Evolutionary conservation across 2,329 filamentous ascomycete species (phyloP).

Genomic region (Plectosphaerella cucumerina): DNA sequence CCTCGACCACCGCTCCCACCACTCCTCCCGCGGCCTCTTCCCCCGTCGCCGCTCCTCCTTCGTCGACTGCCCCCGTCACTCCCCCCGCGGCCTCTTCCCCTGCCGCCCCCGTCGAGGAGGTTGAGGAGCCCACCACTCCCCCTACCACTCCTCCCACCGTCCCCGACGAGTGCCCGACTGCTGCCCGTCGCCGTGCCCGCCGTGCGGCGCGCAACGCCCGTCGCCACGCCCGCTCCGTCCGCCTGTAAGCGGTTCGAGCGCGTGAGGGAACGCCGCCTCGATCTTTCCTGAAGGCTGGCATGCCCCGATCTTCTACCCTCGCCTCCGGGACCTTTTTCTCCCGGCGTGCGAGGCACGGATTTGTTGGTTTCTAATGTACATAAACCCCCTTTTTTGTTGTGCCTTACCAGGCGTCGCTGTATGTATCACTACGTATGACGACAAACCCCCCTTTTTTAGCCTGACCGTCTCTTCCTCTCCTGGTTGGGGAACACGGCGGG

Average conservation of each 20-base stretch:
- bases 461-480: background rate
- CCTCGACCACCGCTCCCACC: conserved; percentile 19
- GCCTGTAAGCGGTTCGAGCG: background rate
- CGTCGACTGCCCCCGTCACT: conserved; percentile 7
- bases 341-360: background rate
- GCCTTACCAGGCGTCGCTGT: background rate
- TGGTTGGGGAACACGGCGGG: background rate
- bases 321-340: background rate
- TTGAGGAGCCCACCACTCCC: conserved; percentile 9
- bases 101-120: conserved; percentile 11
- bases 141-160: conserved; percentile 9
- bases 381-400: background rate
- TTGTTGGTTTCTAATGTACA: conserved; percentile 2
- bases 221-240: conserved; percentile 11
- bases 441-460: background rate
- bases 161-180: conserved; percentile 1
- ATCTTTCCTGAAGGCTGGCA: background rate
- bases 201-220: conserved; percentile 10
- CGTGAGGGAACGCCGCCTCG: background rate
- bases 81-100: conserved; percentile 19
- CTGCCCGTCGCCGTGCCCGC: conserved; percentile 9
- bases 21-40: conserved; percentile 12
- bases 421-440: background rate
- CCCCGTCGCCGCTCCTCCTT: conserved; percentile 11
- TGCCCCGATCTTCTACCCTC: background rate